Conservation (phyloP, 805 yeast species). For the Candida sithepensis region DNA sequence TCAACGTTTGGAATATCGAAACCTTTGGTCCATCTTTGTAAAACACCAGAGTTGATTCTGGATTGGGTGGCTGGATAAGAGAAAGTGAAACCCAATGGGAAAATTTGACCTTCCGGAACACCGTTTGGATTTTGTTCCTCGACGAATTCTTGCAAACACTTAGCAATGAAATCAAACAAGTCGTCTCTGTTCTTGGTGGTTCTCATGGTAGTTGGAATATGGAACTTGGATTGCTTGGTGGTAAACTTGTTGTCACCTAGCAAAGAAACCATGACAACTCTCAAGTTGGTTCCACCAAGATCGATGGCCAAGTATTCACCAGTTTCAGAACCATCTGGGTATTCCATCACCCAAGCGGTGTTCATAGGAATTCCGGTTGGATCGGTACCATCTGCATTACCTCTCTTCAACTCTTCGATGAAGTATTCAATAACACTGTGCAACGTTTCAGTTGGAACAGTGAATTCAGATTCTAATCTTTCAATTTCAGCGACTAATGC, state of each 20-base stretch:
- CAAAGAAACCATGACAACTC: slow-evolving; percentile 47
- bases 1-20: slow-evolving; percentile 94
- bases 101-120: slow-evolving; percentile 42
- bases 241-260: slow-evolving; percentile 83
- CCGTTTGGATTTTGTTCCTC: slow-evolving; percentile 69
- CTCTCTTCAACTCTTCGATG: slow-evolving; percentile 49
- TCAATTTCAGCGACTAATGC: slow-evolving; percentile 34
- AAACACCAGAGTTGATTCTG: slow-evolving; percentile 78
- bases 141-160: slow-evolving; percentile 71
- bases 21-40: slow-evolving; percentile 99
- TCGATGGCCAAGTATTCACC: slow-evolving; percentile 60
- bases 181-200: slow-evolving; percentile 71
- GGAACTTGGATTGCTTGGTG: slow-evolving; percentile 84
- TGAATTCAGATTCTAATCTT: slow-evolving; percentile 36
- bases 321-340: slow-evolving; percentile 54
- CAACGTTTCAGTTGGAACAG: slow-evolving; percentile 40
- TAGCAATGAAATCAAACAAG: slow-evolving; percentile 87
- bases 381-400: slow-evolving; percentile 46
- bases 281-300: slow-evolving; percentile 60
- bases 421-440: slow-evolving; percentile 45
- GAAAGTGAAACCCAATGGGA: slow-evolving; percentile 94
- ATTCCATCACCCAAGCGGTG: slow-evolving; percentile 57
- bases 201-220: slow-evolving; percentile 75
- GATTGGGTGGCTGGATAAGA: slow-evolving; percentile 86
- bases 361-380: slow-evolving; percentile 55